Conservation (phyloP, 2,329 filamentous ascomycete genomes). For the Fusarium pseudoanthophilum region DNA sequence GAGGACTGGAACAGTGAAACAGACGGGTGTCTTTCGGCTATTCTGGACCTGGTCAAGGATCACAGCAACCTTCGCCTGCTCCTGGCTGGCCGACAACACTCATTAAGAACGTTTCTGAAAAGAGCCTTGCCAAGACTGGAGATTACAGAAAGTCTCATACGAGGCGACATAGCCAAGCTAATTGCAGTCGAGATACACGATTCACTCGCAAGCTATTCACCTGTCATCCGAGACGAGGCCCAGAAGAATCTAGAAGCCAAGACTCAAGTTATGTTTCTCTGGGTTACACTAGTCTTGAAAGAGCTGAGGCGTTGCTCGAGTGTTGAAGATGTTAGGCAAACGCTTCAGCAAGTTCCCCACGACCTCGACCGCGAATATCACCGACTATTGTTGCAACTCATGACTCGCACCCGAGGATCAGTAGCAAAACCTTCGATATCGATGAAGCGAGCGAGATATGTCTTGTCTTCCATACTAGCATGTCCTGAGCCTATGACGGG, state of each 20-base stretch:
- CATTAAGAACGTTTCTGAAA: not conserved
- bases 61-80: not conserved
- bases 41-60: not conserved
- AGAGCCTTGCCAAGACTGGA: rapidly evolving
- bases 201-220: rapidly evolving
- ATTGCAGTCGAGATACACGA: no score
- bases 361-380: not conserved
- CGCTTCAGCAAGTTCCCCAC: not conserved
- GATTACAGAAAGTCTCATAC: not conserved
- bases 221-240: rapidly evolving
- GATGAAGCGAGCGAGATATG: not conserved
- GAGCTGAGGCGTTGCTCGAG: not conserved
- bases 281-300: not conserved
- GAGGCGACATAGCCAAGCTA: rapidly evolving
- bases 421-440: not conserved
- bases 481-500: not conserved
- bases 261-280: not conserved
- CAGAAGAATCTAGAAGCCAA: not conserved
- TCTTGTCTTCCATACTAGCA: not conserved
- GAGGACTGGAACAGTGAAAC: not conserved
- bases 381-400: not conserved
- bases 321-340: not conserved
- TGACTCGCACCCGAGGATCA: not conserved
- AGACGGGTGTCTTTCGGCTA: not conserved
- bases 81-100: not conserved